These are phyloP conservation scores for Linnemannia hyalina DNA, from an alignment of 192 early-diverging fungal genomes.

Conservation along the genomic window DNA sequence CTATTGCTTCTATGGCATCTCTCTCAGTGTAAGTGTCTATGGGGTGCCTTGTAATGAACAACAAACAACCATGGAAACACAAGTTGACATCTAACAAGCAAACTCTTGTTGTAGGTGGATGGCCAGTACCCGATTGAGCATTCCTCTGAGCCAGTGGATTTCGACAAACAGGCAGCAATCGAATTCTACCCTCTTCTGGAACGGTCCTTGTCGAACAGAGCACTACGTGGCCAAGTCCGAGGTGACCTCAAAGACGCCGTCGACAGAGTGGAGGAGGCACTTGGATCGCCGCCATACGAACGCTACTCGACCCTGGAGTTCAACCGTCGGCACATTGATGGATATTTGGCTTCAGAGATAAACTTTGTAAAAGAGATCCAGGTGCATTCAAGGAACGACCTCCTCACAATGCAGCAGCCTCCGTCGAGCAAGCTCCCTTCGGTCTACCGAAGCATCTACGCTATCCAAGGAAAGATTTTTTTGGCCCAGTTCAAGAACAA, in stretches of 20 bases:
- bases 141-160: constrained; percentile 55
- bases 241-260: constrained; percentile 72
- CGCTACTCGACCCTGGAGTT: constrained; percentile 50
- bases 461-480: constrained; percentile 68
- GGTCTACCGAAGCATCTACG: constrained; percentile 70
- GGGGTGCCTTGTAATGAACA: not conserved
- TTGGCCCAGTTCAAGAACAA: constrained; percentile 64
- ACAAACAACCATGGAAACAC: not conserved
- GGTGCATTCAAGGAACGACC: constrained; percentile 15
- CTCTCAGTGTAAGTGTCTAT: constrained; percentile 62
- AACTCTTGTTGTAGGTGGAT: constrained; percentile 54
- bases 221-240: constrained; percentile 58
- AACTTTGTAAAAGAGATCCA: constrained; percentile 51
- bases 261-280: constrained; percentile 66
- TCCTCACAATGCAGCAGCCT: constrained; percentile 45
- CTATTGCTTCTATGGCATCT: constrained; percentile 73
- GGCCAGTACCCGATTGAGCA: constrained; percentile 67
- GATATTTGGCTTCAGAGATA: constrained; percentile 54
- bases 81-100: not conserved
- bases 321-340: constrained; percentile 55
- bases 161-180: constrained; percentile 68
- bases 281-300: constrained; percentile 66
- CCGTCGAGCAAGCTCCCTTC: constrained; percentile 45
- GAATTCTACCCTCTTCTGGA: constrained; percentile 66
- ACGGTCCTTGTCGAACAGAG: constrained; percentile 55